phyloP scores from a whole-genome alignment of 1,139 yeast genomes.

The Hemisphaericaspora lyxosophila region DNA sequence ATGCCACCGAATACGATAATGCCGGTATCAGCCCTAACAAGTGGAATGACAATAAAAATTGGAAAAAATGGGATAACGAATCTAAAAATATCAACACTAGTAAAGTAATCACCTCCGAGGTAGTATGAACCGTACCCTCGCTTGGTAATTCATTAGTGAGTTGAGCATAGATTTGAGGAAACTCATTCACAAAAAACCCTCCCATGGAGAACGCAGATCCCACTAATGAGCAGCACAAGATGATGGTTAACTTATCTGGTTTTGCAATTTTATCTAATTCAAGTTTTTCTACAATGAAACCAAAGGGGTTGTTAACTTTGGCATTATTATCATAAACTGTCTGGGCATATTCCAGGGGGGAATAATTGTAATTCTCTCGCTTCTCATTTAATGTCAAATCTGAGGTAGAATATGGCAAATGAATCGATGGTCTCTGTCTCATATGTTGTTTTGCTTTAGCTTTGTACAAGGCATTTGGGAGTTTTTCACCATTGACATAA shows the following conservation, averaged over 20 bases:
- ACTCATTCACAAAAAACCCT: slow-evolving; percentile 35
- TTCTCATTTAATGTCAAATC: slow-evolving; percentile 32
- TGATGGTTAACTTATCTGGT: slow-evolving; percentile 41
- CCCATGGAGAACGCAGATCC: slow-evolving; percentile 33
- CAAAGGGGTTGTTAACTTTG: slow-evolving; percentile 24
- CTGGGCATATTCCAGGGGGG: slow-evolving; percentile 14
- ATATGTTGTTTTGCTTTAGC: slow-evolving; percentile 11
- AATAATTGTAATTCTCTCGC: slow-evolving; percentile 13
- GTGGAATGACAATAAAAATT: slow-evolving; percentile 37
- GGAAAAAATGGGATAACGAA: slow-evolving; percentile 37
- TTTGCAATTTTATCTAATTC: slow-evolving; percentile 23
- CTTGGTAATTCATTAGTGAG: slow-evolving; percentile 3
- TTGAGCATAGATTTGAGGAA: slow-evolving; percentile 17
- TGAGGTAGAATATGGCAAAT: slow-evolving; percentile 36
- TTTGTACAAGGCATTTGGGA: slow-evolving; percentile 10
- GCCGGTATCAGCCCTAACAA: slow-evolving; percentile 42
- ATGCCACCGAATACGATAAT: slow-evolving; percentile 41
- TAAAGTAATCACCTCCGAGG: slow-evolving; percentile 23
- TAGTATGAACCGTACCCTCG: slow-evolving; percentile 20
- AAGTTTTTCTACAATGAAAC: slow-evolving; percentile 15
- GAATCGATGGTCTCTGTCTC: slow-evolving; percentile 27
- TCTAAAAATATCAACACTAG: slow-evolving; percentile 27
- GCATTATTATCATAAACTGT: slow-evolving; percentile 20
- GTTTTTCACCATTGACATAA: slow-evolving; percentile 2
- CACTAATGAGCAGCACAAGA: slow-evolving; percentile 37